Conservation (phyloP, 306 rosid genomes). For the Ammopiptanthus mongolicus region DNA sequence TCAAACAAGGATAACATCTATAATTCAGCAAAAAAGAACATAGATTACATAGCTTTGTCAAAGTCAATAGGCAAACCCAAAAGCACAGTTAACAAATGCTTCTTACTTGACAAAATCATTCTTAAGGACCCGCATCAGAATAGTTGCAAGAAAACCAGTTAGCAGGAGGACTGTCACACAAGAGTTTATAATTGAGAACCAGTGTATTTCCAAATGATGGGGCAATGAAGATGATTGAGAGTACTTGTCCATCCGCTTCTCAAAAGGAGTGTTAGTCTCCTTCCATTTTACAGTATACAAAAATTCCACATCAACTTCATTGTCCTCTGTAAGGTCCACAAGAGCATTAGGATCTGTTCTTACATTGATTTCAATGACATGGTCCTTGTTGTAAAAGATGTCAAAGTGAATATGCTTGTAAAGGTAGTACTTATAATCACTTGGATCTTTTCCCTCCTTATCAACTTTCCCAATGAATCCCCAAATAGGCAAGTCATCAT, state of each 20-base stretch:
- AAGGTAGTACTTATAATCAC: conserved; percentile 62
- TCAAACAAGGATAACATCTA: conserved; percentile 6
- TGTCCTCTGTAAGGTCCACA: conserved; percentile 70
- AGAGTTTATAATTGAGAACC: conserved; percentile 88
- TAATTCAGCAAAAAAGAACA: neutral
- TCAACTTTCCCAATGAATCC: conserved; percentile 80
- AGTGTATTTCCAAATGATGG: conserved; percentile 85
- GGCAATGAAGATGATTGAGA: conserved; percentile 65
- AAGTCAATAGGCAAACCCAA: neutral
- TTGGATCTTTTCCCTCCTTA: conserved; percentile 68
- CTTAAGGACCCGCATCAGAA: conserved; percentile 84
- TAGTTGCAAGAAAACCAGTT: conserved; percentile 80
- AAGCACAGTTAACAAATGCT: neutral
- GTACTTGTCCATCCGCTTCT: conserved; percentile 84
- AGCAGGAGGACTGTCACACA: conserved; percentile 83
- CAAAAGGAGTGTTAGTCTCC: conserved; percentile 66
- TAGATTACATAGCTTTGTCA: neutral
- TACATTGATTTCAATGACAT: conserved; percentile 69
- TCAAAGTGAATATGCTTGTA: conserved; percentile 80
- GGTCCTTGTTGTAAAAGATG: conserved; percentile 62
- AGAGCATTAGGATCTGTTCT: conserved; percentile 54
- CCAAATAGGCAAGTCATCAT: conserved; percentile 90
- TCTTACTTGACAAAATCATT: conserved; percentile 92
- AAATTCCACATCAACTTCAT: conserved; percentile 56
- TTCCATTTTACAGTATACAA: conserved; percentile 74